Base-by-base conservation (phyloP, 768 basidiomycete species). In the Symmetrospora coprosmae region DNA sequence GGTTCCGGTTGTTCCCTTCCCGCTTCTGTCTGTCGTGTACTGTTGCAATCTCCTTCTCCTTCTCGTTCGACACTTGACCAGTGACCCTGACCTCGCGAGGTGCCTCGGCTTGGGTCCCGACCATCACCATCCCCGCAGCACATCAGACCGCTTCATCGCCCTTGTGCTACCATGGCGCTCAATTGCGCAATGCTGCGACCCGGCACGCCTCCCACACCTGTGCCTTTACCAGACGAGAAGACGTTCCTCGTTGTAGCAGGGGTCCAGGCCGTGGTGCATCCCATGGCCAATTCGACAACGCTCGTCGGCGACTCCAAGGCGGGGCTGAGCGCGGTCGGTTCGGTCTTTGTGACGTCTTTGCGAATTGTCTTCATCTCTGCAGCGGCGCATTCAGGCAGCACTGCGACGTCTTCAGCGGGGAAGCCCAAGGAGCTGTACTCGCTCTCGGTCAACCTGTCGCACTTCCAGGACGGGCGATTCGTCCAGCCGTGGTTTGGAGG, bases 401-500 rank as follows among this genome's bases (percentile, higher is more conserved):
- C n/a, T n/a, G n/a, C n/a, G n/a, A n/a, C 41, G 13, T 23, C 23
- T 8, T 1, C 19, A 2, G 14, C 14, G 7, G 21, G 11, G 41
- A 14, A 33, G 34, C 17, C 13, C 37, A 13, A 8, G 33, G n/a
- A 3, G 27, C 43, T 63, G 13, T 8, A 38, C 9, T 58, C 48
- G 16, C 31, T 64, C 38, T 61, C 56, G 16, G 40, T 60, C 9
- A 59, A 62, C 5, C 39, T 63, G 34, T 13, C 43, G 14, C 25
- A 55, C 14, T 47, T 62, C n/a, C 27, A 53, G 17, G 60, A 67
- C 43, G 51, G 64, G 4, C 23, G 60, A 2, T 23, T 61, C 41
- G 55, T 63, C 40, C 63, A 68, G 47, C 62, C 64, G 2, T 62
- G 63, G 63, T 62, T 66, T 31, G 9, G 13, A 16, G 43, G 43